phyloP scores from a whole-genome alignment of 2,329 filamentous ascomycete species.

The Neopestalotiopsis rosae region DNA sequence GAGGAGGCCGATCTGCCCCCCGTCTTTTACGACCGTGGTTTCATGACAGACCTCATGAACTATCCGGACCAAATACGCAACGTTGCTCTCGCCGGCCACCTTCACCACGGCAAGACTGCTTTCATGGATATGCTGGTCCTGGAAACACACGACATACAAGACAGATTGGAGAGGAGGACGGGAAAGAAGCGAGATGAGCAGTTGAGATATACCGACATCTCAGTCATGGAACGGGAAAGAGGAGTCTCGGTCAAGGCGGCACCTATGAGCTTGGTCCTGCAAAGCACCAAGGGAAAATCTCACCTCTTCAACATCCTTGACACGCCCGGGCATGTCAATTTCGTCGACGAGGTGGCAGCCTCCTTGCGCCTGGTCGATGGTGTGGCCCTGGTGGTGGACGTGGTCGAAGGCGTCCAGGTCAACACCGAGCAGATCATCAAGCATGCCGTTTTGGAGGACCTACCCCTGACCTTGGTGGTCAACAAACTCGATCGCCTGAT shows the following conservation, averaged over 20 bases:
- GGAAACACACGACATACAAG: conserved; percentile 88
- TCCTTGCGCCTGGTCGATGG: conserved; percentile 88
- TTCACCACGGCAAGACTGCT: conserved; percentile 97
- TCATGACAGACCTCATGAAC: conserved; percentile 96
- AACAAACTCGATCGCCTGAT: conserved; percentile 99
- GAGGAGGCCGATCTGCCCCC: conserved; percentile 90
- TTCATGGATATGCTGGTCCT: conserved; percentile 98
- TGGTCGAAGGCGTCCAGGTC: conserved; percentile 98
- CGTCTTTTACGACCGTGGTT: conserved; percentile 85
- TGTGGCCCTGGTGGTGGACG: conserved; percentile 90
- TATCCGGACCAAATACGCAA: conserved; percentile 95
- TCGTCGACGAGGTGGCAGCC: conserved; percentile 94
- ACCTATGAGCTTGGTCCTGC: conserved; percentile 92
- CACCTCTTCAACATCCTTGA: conserved; percentile 95
- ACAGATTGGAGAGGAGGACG: conserved; percentile 78
- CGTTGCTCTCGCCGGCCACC: conserved; percentile 86
- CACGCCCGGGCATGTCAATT: conserved; percentile 97
- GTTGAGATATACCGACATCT: conserved; percentile 91
- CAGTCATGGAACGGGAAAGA: conserved; percentile 85
- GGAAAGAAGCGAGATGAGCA: conserved; percentile 87
- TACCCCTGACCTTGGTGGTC: conserved; percentile 87
- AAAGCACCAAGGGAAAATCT: conserved; percentile 89
- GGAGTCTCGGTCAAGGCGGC: conserved; percentile 91
- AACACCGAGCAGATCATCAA: conserved; percentile 98
- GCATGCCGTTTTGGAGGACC: conserved; percentile 87